A percentile compares a stretch with the other conserved stretches of the same genome.
Conservation (phyloP, 768 basidiomycete genomes). For the Amanita pseudoporphyria region DNA sequence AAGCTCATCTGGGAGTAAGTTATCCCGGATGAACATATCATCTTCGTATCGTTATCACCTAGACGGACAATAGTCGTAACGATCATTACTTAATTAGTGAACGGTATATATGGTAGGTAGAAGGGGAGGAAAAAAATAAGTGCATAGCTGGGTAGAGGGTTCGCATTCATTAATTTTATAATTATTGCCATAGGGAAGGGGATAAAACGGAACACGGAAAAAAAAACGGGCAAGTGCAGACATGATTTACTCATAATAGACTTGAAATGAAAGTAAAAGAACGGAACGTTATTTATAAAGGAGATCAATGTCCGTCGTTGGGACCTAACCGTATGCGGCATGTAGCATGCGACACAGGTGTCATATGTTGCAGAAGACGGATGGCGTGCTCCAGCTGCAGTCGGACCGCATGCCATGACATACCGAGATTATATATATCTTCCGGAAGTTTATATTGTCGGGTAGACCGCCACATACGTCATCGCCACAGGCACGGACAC, state of each 20-base stretch:
- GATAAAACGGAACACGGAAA: background rate
- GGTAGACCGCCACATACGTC: background rate
- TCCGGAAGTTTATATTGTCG: background rate
- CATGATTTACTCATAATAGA: background rate
- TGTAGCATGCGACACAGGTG: background rate
- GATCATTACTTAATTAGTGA: background rate
- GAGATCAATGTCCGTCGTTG: background rate
- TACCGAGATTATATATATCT: too few species aligned
- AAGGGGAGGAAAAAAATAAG: background rate
- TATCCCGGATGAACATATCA: slow-evolving; percentile 1
- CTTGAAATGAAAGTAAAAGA: background rate
- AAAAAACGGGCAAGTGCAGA: background rate
- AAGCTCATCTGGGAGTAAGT: slow-evolving; percentile 50
- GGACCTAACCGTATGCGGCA: background rate
- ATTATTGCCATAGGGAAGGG: background rate
- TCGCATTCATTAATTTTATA: background rate
- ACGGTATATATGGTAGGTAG: background rate
- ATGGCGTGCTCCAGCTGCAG: background rate
- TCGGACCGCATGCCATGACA: background rate
- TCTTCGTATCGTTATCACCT: background rate
- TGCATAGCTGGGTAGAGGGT: background rate
- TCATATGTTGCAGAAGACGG: background rate
- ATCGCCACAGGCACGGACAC: background rate
- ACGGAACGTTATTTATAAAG: background rate
- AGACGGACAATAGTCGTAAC: background rate